phyloP scores from a whole-genome alignment of 495 filamentous ascomycete genomes.

The Trichoderma reesei region DNA sequence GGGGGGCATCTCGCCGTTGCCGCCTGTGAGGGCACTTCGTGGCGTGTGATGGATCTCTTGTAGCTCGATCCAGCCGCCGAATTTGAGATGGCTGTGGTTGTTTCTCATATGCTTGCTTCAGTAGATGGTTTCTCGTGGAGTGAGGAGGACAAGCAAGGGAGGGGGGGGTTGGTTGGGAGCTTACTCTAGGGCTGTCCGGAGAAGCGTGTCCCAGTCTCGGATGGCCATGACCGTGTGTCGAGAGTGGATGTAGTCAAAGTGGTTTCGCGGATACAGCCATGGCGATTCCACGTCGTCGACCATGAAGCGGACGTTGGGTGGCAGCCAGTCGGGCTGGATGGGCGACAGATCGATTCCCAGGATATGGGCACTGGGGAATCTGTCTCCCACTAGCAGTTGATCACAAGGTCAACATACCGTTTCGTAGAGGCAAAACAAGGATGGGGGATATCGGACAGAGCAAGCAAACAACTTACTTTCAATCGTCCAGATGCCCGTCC shows the following conservation, averaged over 20 bases:
- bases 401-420: too few relatives aligned
- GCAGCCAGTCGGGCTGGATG: slow-evolving; percentile 49
- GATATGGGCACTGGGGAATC: slow-evolving; percentile 40
- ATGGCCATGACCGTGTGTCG: slow-evolving; percentile 39
- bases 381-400: slow-evolving; percentile 23
- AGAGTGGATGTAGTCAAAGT: slow-evolving; percentile 43
- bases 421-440: slow-evolving; percentile 7
- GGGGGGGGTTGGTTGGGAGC: not conserved
- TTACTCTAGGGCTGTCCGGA: slow-evolving; percentile 24
- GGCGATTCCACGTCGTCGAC: slow-evolving; percentile 52
- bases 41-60: slow-evolving; percentile 43
- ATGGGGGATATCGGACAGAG: too few relatives aligned
- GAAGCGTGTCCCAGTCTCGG: slow-evolving; percentile 35
- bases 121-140: too few relatives aligned
- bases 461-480: slow-evolving; percentile 20
- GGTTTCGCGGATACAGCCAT: slow-evolving; percentile 37
- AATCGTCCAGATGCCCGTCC: slow-evolving; percentile 54
- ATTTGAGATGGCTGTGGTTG: slow-evolving; percentile 34
- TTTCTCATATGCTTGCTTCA: too few relatives aligned
- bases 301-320: slow-evolving; percentile 50
- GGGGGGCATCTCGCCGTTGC: slow-evolving; percentile 23
- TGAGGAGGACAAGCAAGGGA: too few relatives aligned
- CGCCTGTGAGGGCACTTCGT: slow-evolving; percentile 25
- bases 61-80: slow-evolving; percentile 45
- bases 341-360: slow-evolving; percentile 58